Evolutionary conservation across 176 grass and related monocot species (phyloP).

Genomic region (Bothriochloa decipiens): DNA sequence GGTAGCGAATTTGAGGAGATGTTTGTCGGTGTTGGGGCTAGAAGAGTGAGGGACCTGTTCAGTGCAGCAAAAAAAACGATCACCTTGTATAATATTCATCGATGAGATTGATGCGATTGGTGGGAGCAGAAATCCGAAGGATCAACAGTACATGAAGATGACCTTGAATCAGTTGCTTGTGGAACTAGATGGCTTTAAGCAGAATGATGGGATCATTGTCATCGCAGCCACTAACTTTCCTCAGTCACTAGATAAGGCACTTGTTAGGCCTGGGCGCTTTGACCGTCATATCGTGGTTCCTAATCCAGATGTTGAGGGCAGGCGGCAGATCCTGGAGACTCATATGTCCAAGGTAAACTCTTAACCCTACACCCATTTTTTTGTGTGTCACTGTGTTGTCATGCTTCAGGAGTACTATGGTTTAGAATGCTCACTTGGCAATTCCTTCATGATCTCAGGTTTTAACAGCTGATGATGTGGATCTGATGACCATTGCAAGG

Average conservation of each 20-base stretch:
- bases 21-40: slow-evolving; percentile 94
- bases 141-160: slow-evolving; percentile 98
- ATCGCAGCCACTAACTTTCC: slow-evolving; percentile 97
- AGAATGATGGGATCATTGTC: slow-evolving; percentile 94
- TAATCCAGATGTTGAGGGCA: slow-evolving; percentile 93
- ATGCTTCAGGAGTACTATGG: background rate
- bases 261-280: no score
- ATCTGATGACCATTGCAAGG: slow-evolving; percentile 72
- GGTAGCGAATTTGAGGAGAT: slow-evolving; percentile 98
- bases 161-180: slow-evolving; percentile 95
- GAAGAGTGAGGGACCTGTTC: slow-evolving; percentile 90
- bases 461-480: slow-evolving; percentile 76
- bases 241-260: background rate
- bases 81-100: slow-evolving; percentile 89
- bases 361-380: background rate
- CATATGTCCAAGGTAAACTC: slow-evolving; percentile 92
- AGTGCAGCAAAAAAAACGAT: slow-evolving; percentile 84
- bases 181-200: slow-evolving; percentile 97
- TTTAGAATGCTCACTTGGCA: slow-evolving; percentile 11
- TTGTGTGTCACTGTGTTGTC: background rate
- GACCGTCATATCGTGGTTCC: slow-evolving; percentile 45
- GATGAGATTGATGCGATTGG: slow-evolving; percentile 98
- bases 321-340: slow-evolving; percentile 80
- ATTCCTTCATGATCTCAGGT: slow-evolving; percentile 51
- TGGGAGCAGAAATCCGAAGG: slow-evolving; percentile 93